Conservation (phyloP, 768 basidiomycete species). For the Phlegmacium glaucopus region DNA sequence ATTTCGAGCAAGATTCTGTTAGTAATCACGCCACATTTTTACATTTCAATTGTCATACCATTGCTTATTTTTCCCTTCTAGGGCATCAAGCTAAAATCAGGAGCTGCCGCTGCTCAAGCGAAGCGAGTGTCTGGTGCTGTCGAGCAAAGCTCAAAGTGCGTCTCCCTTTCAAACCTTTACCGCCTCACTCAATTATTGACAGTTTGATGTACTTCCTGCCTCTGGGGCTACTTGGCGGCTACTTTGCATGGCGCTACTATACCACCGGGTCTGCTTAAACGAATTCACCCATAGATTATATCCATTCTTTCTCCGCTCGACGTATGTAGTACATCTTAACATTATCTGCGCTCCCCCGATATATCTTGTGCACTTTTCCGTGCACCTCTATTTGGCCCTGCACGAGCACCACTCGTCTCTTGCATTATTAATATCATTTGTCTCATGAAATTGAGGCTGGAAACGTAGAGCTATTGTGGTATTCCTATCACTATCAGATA, state of each 20-base stretch:
- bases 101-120: slow-evolving; percentile 43
- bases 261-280: slow-evolving; percentile 42
- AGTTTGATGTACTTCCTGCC: slow-evolving; percentile 86
- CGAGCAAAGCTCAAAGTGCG: slow-evolving; percentile 69
- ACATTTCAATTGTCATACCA: slow-evolving; percentile 1
- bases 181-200: slow-evolving; percentile 5
- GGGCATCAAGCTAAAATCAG: slow-evolving; percentile 52
- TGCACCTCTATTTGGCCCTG: background rate
- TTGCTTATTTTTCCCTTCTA: slow-evolving; percentile 20
- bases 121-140: slow-evolving; percentile 47
- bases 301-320: background rate
- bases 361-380: background rate
- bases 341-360: background rate
- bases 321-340: background rate
- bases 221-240: slow-evolving; percentile 72
- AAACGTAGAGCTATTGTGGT: background rate
- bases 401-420: background rate
- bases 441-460: slow-evolving; percentile 6
- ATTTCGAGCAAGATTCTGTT: slow-evolving; percentile 72
- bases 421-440: slow-evolving; percentile 13
- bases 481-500: too few species aligned
- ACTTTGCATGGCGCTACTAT: slow-evolving; percentile 87
- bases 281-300: background rate
- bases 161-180: slow-evolving; percentile 7
- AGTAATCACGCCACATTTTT: slow-evolving; percentile 23